Conservation (phyloP, 352 stramenopile genomes). For the Halophytophthora polymorphica region DNA sequence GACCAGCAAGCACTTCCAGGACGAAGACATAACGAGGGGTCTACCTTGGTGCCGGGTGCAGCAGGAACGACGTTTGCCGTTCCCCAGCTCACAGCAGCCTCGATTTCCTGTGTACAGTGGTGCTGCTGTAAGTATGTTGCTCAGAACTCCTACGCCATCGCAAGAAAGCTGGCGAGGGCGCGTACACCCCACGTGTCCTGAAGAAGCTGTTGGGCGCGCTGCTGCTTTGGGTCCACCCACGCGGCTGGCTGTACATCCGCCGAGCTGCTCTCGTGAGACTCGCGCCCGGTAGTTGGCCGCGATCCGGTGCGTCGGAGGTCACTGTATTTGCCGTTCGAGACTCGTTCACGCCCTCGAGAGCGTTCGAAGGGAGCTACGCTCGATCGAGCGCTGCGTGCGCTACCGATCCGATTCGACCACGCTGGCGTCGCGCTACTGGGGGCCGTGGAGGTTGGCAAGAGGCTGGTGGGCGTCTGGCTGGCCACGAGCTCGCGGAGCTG, state of each 20-base stretch:
- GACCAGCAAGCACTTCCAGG: no score
- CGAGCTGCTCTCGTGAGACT: slow-evolving; percentile 3
- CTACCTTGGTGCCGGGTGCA: no score
- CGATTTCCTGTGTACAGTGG: slow-evolving; percentile 24
- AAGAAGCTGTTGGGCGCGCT: slow-evolving; percentile 29
- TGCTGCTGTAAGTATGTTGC: no score
- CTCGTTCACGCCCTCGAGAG: slow-evolving; percentile 12
- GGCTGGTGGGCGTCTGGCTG: slow-evolving; percentile 21
- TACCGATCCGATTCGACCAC: slow-evolving; percentile 8
- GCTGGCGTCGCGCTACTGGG: slow-evolving; percentile 4
- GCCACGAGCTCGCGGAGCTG: slow-evolving; percentile 48
- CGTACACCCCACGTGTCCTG: slow-evolving; percentile 34
- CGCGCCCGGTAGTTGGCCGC: slow-evolving; percentile 15
- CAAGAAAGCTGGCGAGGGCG: no score
- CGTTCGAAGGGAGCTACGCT: slow-evolving; percentile 8
- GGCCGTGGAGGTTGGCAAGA: slow-evolving; percentile 13
- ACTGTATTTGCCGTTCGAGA: not conserved
- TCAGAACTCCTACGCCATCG: no score
- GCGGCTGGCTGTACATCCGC: slow-evolving; percentile 3
- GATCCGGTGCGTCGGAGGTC: not conserved
- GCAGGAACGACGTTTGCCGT: not conserved
- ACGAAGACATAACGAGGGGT: no score
- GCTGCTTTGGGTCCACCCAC: slow-evolving; percentile 37
- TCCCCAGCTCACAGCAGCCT: slow-evolving; percentile 20
- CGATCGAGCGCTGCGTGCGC: not conserved